A percentile compares a stretch with the other conserved stretches of the same genome.
Evolutionary conservation across 306 rosid species (phyloP).

Genomic region (Medicago ruthenica): DNA sequence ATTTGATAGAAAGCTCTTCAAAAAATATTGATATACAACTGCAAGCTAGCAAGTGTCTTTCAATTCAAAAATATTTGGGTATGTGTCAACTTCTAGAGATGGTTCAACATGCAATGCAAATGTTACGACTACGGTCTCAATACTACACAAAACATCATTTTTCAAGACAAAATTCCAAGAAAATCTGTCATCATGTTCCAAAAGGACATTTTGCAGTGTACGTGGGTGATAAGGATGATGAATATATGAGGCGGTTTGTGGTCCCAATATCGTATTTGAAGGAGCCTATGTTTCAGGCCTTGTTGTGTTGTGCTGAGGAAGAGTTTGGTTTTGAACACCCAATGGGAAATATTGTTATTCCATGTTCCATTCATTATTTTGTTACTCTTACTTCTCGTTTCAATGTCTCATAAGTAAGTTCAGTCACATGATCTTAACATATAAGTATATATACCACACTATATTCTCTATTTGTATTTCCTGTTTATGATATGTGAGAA

Average conservation of each 20-base stretch:
- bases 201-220: constrained; percentile 59
- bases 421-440: not conserved
- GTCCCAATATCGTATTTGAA: constrained; percentile 57
- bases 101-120: constrained; percentile 46
- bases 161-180: not conserved
- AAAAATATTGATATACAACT: no score
- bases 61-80: constrained; percentile 38
- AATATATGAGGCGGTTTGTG: constrained; percentile 47
- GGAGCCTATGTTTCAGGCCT: constrained; percentile 49
- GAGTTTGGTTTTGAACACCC: constrained; percentile 54
- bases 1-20: no score
- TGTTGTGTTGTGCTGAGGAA: constrained; percentile 52
- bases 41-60: not conserved
- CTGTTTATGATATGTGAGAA: not conserved
- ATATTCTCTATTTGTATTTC: not conserved
- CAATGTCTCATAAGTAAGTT: not conserved
- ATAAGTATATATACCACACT: not conserved
- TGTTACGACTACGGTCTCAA: constrained; percentile 32
- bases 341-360: constrained; percentile 49
- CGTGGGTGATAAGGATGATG: constrained; percentile 44
- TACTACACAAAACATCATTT: constrained; percentile 29
- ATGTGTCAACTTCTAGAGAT: constrained; percentile 40
- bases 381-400: not conserved
- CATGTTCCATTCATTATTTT: constrained; percentile 43
- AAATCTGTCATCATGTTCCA: constrained; percentile 39